These are phyloP conservation scores for Colletotrichum zoysiae DNA, from an alignment of 2,329 filamentous ascomycete genomes.

Conservation along the genomic window DNA sequence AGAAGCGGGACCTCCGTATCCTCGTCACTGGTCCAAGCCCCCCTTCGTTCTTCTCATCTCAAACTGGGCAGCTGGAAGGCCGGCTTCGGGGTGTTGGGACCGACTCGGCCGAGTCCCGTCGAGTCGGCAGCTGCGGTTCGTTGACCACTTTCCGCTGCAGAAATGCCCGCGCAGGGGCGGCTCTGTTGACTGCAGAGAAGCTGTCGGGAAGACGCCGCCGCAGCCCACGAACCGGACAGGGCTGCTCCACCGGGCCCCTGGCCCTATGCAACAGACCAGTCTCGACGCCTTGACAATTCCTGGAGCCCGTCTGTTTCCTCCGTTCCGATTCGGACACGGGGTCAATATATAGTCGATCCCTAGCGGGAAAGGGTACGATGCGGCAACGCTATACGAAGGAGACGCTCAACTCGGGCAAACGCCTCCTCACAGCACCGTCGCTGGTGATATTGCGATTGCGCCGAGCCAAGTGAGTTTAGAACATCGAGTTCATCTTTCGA, in stretches of 20 bases:
- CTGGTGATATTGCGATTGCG: neutral
- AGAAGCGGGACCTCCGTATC: neutral
- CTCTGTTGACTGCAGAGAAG: neutral
- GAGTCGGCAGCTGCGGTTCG: neutral
- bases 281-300: constrained; percentile 24
- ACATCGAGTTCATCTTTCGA: neutral
- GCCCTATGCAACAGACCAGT: constrained; percentile 31
- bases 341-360: constrained; percentile 17
- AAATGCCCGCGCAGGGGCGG: neutral
- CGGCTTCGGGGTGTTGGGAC: neutral
- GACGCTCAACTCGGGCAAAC: constrained; percentile 43
- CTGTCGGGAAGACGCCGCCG: constrained; percentile 12
- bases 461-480: no score
- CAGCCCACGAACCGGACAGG: constrained; percentile 21
- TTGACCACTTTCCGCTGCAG: constrained; percentile 6
- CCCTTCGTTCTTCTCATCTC: neutral
- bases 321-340: constrained; percentile 8
- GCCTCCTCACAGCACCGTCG: neutral
- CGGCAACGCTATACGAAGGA: constrained; percentile 39
- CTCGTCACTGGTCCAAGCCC: neutral
- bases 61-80: neutral
- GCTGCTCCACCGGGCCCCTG: constrained; percentile 33
- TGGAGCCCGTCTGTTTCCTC: constrained; percentile 5
- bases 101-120: constrained; percentile 5
- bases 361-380: constrained; percentile 15